Conservation (phyloP, 768 basidiomycete species). For the Suillus discolor region DNA sequence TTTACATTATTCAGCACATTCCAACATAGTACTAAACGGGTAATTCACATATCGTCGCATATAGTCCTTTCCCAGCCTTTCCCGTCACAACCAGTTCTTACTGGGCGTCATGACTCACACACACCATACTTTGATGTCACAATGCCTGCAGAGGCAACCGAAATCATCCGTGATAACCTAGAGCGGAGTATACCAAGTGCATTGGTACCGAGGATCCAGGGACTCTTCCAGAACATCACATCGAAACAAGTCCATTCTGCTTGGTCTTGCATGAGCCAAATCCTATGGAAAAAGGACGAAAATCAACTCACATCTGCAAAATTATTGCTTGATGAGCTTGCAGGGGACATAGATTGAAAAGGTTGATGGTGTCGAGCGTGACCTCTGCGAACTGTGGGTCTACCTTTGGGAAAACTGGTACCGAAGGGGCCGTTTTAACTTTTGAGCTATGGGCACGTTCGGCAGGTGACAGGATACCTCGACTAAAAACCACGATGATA, state of each 20-base stretch:
- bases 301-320: conserved; percentile 26
- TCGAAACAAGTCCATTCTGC: conserved; percentile 27
- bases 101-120: conserved; percentile 43
- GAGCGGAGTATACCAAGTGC: conserved; percentile 24
- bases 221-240: conserved; percentile 30
- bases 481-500: conserved; percentile 2
- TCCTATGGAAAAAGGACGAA: conserved; percentile 25
- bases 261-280: conserved; percentile 31
- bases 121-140: conserved; percentile 40
- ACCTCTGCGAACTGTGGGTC: background rate
- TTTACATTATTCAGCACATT: too few relatives aligned
- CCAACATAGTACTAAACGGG: too few relatives aligned
- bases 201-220: conserved; percentile 36
- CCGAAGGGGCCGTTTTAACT: too few relatives aligned
- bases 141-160: conserved; percentile 37
- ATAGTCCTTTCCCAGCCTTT: too few relatives aligned
- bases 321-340: conserved; percentile 23
- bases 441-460: too few relatives aligned
- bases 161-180: conserved; percentile 33
- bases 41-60: too few relatives aligned
- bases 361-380: conserved; percentile 22
- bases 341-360: background rate
- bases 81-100: too few relatives aligned
- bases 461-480: conserved; percentile 26
- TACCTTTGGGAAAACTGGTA: too few relatives aligned